Percentiles rank a stretch among this genome's conserved stretches.
Conservation (phyloP, 352 stramenopile genomes). For the Pythium brassicae region DNA sequence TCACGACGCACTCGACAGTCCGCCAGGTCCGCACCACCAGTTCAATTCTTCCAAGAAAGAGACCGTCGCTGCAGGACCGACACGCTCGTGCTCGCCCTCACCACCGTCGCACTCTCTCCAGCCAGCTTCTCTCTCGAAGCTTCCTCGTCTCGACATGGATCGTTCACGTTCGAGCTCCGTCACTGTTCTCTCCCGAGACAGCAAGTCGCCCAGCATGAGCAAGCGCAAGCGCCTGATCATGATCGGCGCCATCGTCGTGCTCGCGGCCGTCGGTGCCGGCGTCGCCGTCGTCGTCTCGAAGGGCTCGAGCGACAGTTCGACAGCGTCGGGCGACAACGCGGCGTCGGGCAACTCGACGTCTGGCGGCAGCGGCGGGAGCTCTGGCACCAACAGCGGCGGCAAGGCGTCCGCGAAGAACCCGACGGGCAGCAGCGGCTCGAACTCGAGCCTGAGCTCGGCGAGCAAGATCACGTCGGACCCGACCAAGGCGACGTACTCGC, state of each 20-base stretch:
- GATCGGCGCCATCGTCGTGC: slow-evolving; percentile 24
- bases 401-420: neutral
- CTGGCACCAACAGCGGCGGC: slow-evolving; percentile 3
- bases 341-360: slow-evolving; percentile 8
- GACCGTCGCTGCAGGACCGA: too few relatives aligned
- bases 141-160: too few relatives aligned
- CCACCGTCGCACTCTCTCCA: too few relatives aligned
- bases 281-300: slow-evolving; percentile 45
- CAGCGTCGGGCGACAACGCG: slow-evolving; percentile 1
- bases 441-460: neutral
- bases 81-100: too few relatives aligned
- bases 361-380: slow-evolving; percentile 1
- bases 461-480: slow-evolving; percentile 13
- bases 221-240: slow-evolving; percentile 31
- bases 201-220: slow-evolving; percentile 5
- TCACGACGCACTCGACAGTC: neutral
- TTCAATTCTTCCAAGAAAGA: neutral
- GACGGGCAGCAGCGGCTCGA: neutral
- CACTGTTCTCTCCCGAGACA: slow-evolving; percentile 9
- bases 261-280: slow-evolving; percentile 37
- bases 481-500: slow-evolving; percentile 27
- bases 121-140: too few relatives aligned
- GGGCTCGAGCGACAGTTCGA: slow-evolving; percentile 17
- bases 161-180: slow-evolving; percentile 12
- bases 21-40: neutral